phyloP scores from a whole-genome alignment of 805 yeast species.

The Metschnikowia reukaufii region DNA sequence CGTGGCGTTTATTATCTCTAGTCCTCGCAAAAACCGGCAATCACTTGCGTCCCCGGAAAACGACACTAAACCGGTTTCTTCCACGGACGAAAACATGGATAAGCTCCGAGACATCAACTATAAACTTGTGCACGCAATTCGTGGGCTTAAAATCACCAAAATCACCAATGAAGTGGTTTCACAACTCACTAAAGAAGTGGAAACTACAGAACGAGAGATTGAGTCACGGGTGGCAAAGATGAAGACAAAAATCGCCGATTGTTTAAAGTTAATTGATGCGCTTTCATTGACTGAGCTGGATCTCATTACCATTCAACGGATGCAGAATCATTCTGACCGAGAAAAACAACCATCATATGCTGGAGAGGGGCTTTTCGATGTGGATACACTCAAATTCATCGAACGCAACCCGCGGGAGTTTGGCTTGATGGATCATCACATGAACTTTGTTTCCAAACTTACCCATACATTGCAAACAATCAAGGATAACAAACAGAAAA shows the following conservation, averaged over 20 bases:
- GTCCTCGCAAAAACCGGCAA: slow-evolving; percentile 17
- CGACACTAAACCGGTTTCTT: not conserved
- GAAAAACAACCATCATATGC: slow-evolving; percentile 1
- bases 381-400: slow-evolving; percentile 38
- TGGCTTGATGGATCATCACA: slow-evolving; percentile 38
- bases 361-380: slow-evolving; percentile 36
- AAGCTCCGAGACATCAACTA: slow-evolving; percentile 38
- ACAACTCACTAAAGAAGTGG: slow-evolving; percentile 27
- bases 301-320: slow-evolving; percentile 33
- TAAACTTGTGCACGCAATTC: slow-evolving; percentile 35
- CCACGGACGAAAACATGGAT: slow-evolving; percentile 22
- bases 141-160: slow-evolving; percentile 37
- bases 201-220: slow-evolving; percentile 28
- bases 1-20: slow-evolving; percentile 20
- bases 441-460: slow-evolving; percentile 32
- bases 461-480: slow-evolving; percentile 31
- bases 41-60: not conserved
- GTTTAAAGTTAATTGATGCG: slow-evolving; percentile 27
- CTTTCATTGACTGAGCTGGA: slow-evolving; percentile 37
- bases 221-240: slow-evolving; percentile 25
- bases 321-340: slow-evolving; percentile 16
- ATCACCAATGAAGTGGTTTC: slow-evolving; percentile 31
- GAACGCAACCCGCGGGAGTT: slow-evolving; percentile 38
- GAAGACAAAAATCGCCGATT: slow-evolving; percentile 23
- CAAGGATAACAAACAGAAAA: slow-evolving; percentile 37